Base-by-base conservation (phyloP, 2,329 filamentous ascomycete species). In the Rutstroemia sp. region DNA sequence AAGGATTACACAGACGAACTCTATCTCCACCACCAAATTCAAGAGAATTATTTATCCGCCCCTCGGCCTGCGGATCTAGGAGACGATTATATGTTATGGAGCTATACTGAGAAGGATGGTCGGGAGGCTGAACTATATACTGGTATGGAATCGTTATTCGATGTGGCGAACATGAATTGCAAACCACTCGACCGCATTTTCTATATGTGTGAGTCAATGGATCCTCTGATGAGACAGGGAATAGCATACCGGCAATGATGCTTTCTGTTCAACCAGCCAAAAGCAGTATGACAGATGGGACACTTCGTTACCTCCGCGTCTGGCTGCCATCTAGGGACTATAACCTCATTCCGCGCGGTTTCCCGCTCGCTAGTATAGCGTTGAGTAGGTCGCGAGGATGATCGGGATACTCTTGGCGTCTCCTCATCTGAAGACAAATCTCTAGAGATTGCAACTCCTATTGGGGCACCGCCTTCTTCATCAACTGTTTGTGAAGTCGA, bases 131-230 rank as follows among this genome's bases (percentile, higher is more conserved):
- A 25, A 96, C 91, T 62, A 97, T 96, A 70, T 90, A 97, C 68
- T 94, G 89, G 62, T 92, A 82, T 1, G 92, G 92, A 61, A 97
- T 96, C 3, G 89, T 95, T 68, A 97, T 97, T 59, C 91, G 83
- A 71, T 97, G 92, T 3, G 92, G 92, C 2, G 92, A 96, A 74
- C 92, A 97, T 19, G 83, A 79, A 57, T 86, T 85, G 72, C 92
- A 97, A 23, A 97, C 92, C 8, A 97, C 92, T 59, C 91, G 79
- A 47, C 92, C 92, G 69, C 92, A 97, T 80, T 96, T 96, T 63
- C 86, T 88, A 59, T 27, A 5, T 44, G 6, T 34, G 49, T 19
- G 25, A 19, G 30, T 46, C 19, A 25, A 51, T 49, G 34, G 19
- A 18, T 25, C 30, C 16, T 4, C 16, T 16, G 25, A 23, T 14